Conservation (phyloP, 1,139 yeast species). For the Pichia kudriavzevii region DNA sequence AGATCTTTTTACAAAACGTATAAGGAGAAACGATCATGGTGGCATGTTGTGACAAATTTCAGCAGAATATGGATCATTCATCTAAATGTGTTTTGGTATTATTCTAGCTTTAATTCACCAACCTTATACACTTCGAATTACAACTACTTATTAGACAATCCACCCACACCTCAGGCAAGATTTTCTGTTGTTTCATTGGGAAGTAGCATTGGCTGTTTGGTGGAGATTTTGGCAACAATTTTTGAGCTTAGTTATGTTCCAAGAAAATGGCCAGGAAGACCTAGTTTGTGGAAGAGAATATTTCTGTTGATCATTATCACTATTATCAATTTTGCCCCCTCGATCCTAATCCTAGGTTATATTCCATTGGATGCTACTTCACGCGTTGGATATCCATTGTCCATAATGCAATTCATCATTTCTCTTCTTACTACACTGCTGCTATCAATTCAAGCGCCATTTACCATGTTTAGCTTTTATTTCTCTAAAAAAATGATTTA, state of each 20-base stretch:
- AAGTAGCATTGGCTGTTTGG: conserved; percentile 59
- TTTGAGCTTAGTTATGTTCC: conserved; percentile 65
- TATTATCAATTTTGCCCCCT: conserved; percentile 49
- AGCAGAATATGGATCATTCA: conserved; percentile 83
- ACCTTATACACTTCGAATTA: conserved; percentile 63
- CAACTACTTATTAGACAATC: conserved; percentile 48
- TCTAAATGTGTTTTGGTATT: conserved; percentile 71
- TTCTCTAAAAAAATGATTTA: conserved; percentile 19
- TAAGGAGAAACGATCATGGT: conserved; percentile 68
- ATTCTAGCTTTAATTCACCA: conserved; percentile 71
- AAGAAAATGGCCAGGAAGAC: conserved; percentile 60
- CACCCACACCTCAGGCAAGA: conserved; percentile 57
- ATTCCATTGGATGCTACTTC: conserved; percentile 48
- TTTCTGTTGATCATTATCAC: conserved; percentile 38
- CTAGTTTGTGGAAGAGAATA: conserved; percentile 37
- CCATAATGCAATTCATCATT: conserved; percentile 51
- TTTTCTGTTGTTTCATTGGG: conserved; percentile 64
- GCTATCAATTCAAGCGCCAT: conserved; percentile 55
- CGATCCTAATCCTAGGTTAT: conserved; percentile 50
- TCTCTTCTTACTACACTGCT: conserved; percentile 56
- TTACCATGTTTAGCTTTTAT: conserved; percentile 38
- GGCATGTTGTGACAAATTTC: conserved; percentile 68
- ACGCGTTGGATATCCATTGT: conserved; percentile 39
- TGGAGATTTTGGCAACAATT: conserved; percentile 55
- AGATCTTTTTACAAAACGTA: conserved; percentile 65